phyloP scores from a whole-genome alignment of 495 filamentous ascomycete species.

The Penicillium coffeae region DNA sequence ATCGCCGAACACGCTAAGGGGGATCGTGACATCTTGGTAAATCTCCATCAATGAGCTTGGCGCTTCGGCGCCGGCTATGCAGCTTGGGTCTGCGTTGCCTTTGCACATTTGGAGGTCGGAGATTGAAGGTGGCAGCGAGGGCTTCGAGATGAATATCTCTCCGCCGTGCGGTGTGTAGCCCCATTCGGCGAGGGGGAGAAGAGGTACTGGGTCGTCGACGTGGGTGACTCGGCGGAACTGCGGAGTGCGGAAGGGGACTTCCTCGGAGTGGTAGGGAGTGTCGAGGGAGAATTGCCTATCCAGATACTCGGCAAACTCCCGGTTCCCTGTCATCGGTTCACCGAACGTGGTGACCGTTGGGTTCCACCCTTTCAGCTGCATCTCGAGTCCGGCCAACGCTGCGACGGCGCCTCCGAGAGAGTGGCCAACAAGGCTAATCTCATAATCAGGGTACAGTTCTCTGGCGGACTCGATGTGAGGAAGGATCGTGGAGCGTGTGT shows the following conservation, averaged over 20 bases:
- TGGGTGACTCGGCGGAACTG: conserved; percentile 81
- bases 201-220: conserved; percentile 78
- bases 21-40: conserved; percentile 10
- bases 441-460: conserved; percentile 62
- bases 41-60: conserved; percentile 4
- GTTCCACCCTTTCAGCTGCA: conserved; percentile 61
- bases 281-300: conserved; percentile 59
- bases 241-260: neutral
- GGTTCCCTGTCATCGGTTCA: conserved; percentile 82
- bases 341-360: conserved; percentile 87
- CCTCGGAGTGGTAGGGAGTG: neutral
- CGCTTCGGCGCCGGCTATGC: conserved; percentile 55
- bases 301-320: conserved; percentile 62
- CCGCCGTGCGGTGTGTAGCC: conserved; percentile 80
- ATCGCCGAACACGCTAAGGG: conserved; percentile 3
- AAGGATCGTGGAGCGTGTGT: conserved; percentile 62
- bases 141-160: conserved; percentile 79
- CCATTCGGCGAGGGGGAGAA: conserved; percentile 82
- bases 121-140: conserved; percentile 58
- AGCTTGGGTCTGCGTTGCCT: conserved; percentile 66
- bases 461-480: conserved; percentile 52
- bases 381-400: conserved; percentile 78
- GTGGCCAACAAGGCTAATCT: conserved; percentile 78
- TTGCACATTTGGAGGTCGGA: conserved; percentile 67
- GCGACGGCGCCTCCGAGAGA: conserved; percentile 92